These are phyloP conservation scores for Aegilops sharonensis DNA, from an alignment of 176 grass and related monocot genomes.

Conservation along the genomic window DNA sequence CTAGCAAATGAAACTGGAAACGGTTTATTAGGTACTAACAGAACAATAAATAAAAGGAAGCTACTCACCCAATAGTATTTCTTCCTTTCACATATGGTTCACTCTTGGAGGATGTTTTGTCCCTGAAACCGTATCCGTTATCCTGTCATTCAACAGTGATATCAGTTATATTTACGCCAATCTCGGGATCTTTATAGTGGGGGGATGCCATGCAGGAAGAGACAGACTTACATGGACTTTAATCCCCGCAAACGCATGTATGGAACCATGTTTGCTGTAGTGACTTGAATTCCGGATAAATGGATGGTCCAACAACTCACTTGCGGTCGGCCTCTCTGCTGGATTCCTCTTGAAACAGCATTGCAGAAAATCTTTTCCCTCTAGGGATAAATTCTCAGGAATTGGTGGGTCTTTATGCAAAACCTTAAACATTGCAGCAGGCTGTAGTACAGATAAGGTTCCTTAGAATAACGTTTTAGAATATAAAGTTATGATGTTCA, in stretches of 20 bases:
- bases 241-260: slow-evolving; percentile 52
- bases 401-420: slow-evolving; percentile 70
- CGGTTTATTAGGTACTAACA: not conserved
- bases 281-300: slow-evolving; percentile 76
- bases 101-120: slow-evolving; percentile 57
- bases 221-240: slow-evolving; percentile 43
- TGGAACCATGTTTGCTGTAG: slow-evolving; percentile 62
- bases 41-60: not conserved
- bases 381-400: slow-evolving; percentile 65
- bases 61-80: slow-evolving; percentile 38
- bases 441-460: slow-evolving; percentile 38
- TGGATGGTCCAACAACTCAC: slow-evolving; percentile 67
- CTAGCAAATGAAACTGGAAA: slow-evolving; percentile 22
- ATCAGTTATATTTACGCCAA: slow-evolving; percentile 8
- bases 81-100: slow-evolving; percentile 56
- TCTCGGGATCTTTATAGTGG: not conserved
- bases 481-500: not conserved
- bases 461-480: slow-evolving; percentile 1
- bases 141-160: slow-evolving; percentile 49
- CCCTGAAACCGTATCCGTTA: slow-evolving; percentile 33
- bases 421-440: slow-evolving; percentile 94
- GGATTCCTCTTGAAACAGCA: slow-evolving; percentile 87
- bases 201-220: not conserved
- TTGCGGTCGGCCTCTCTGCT: slow-evolving; percentile 68
- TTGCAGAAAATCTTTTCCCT: slow-evolving; percentile 82